These are phyloP conservation scores for Neonectria magnoliae DNA, from an alignment of 2,329 filamentous ascomycete genomes.

Conservation along the genomic window DNA sequence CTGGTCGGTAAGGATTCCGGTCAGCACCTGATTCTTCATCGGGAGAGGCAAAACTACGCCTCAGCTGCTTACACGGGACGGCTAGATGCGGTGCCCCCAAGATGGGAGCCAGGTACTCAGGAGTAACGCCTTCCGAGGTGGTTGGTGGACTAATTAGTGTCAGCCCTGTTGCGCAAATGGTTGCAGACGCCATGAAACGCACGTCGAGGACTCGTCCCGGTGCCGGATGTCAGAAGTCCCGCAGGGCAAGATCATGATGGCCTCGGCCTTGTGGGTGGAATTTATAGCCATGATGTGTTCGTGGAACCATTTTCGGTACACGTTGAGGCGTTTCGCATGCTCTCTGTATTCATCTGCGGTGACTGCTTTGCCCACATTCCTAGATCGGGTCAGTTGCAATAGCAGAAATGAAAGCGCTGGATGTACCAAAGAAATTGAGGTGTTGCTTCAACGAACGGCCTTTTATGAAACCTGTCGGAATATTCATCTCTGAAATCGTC, in stretches of 20 bases:
- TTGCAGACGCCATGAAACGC: slow-evolving; percentile 28
- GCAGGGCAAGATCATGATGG: slow-evolving; percentile 45
- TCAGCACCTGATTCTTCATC: slow-evolving; percentile 19
- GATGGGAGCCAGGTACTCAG: slow-evolving; percentile 42
- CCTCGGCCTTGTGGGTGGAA: slow-evolving; percentile 30
- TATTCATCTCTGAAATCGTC: slow-evolving; percentile 43
- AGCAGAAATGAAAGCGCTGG: background rate
- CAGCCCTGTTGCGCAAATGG: slow-evolving; percentile 23
- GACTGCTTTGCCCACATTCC: slow-evolving; percentile 38
- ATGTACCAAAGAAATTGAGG: slow-evolving; percentile 45
- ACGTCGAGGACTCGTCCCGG: slow-evolving; percentile 43
- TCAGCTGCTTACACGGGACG: slow-evolving; percentile 47
- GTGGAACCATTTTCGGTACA: slow-evolving; percentile 48
- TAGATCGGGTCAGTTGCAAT: slow-evolving; percentile 22
- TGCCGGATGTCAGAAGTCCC: slow-evolving; percentile 33
- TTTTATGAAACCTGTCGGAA: slow-evolving; percentile 31
- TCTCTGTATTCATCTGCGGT: slow-evolving; percentile 37
- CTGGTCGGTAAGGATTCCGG: slow-evolving; percentile 28
- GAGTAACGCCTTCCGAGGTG: slow-evolving; percentile 38
- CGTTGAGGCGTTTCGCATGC: slow-evolving; percentile 36
- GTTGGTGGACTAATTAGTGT: slow-evolving; percentile 40
- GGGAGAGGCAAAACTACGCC: background rate
- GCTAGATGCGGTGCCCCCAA: slow-evolving; percentile 46
- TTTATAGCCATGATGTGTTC: slow-evolving; percentile 37
- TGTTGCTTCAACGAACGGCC: slow-evolving; percentile 45